Evolutionary conservation across 2,329 filamentous ascomycete species (phyloP).

Genomic region (Fusarium beomiforme): DNA sequence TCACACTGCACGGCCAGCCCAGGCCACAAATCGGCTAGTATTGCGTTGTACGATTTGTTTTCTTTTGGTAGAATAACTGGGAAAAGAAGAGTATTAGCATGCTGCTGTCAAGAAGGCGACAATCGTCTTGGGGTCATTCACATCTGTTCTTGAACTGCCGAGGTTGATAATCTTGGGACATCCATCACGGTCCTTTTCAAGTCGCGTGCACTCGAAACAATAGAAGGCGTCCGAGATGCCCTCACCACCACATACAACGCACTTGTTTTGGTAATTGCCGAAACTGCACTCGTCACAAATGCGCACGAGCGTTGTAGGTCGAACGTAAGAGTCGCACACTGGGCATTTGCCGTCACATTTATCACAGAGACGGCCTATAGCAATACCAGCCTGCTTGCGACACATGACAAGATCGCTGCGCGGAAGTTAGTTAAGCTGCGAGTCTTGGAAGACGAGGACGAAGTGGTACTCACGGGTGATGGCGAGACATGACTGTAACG

Average conservation of each 20-base stretch:
- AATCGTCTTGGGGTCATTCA: conserved; percentile 55
- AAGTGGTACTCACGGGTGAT: conserved; percentile 78
- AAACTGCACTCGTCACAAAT: conserved; percentile 99
- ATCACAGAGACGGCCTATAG: conserved; percentile 98
- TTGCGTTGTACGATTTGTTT: conserved; percentile 68
- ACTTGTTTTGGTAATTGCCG: conserved; percentile 99
- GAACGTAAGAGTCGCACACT: conserved; percentile 98
- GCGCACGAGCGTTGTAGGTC: conserved; percentile 93
- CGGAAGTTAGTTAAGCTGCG: conserved; percentile 39
- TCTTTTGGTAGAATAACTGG: conserved; percentile 73
- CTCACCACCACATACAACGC: conserved; percentile 97
- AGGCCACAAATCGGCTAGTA: conserved; percentile 63
- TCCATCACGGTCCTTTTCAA: conserved; percentile 97
- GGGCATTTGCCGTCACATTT: conserved; percentile 99
- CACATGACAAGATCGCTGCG: conserved; percentile 96
- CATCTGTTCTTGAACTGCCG: conserved; percentile 93
- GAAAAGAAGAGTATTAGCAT: conserved; percentile 33
- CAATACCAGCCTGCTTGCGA: conserved; percentile 97
- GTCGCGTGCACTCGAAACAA: conserved; percentile 96
- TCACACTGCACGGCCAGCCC: conserved; percentile 53
- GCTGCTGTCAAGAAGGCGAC: neutral
- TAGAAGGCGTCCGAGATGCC: conserved; percentile 99
- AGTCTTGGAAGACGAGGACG: neutral
- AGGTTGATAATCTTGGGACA: conserved; percentile 99
- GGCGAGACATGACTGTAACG: conserved; percentile 79